These are phyloP conservation scores for Myrmaecium sp. DNA, from an alignment of 2,329 filamentous ascomycete genomes.

Conservation along the genomic window DNA sequence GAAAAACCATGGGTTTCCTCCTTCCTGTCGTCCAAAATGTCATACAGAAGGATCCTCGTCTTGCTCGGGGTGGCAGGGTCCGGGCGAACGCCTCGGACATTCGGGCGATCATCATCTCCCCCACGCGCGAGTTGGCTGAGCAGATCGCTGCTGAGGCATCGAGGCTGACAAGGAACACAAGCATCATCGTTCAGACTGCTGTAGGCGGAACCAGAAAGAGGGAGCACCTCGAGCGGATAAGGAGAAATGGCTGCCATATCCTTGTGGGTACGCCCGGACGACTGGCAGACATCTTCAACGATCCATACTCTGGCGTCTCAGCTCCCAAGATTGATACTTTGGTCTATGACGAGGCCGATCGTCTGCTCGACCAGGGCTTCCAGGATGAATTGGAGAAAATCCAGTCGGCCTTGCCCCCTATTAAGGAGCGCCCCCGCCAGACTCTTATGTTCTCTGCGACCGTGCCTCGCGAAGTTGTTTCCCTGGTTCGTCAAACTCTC, in stretches of 20 bases:
- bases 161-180: slow-evolving; percentile 47
- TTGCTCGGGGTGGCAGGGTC: slow-evolving; percentile 28
- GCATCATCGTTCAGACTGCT: slow-evolving; percentile 56
- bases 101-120: slow-evolving; percentile 43
- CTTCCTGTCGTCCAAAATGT: slow-evolving; percentile 72
- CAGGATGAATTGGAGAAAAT: slow-evolving; percentile 31
- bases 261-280: slow-evolving; percentile 83
- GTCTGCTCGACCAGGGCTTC: slow-evolving; percentile 45
- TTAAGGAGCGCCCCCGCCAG: slow-evolving; percentile 51
- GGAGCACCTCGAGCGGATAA: slow-evolving; percentile 48
- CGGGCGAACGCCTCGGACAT: slow-evolving; percentile 35
- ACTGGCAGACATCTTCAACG: slow-evolving; percentile 62
- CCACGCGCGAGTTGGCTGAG: slow-evolving; percentile 46
- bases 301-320: slow-evolving; percentile 43
- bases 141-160: slow-evolving; percentile 55
- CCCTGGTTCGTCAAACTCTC: slow-evolving; percentile 61
- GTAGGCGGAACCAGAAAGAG: slow-evolving; percentile 80
- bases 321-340: slow-evolving; percentile 44
- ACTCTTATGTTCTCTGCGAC: slow-evolving; percentile 94
- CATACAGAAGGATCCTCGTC: slow-evolving; percentile 42
- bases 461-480: slow-evolving; percentile 66
- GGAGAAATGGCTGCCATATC: slow-evolving; percentile 65
- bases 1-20: slow-evolving; percentile 90
- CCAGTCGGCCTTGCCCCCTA: slow-evolving; percentile 41
- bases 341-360: slow-evolving; percentile 51